Base-by-base conservation (phyloP, 495 filamentous ascomycete genomes). In the Hypoxylon subgilvum region DNA sequence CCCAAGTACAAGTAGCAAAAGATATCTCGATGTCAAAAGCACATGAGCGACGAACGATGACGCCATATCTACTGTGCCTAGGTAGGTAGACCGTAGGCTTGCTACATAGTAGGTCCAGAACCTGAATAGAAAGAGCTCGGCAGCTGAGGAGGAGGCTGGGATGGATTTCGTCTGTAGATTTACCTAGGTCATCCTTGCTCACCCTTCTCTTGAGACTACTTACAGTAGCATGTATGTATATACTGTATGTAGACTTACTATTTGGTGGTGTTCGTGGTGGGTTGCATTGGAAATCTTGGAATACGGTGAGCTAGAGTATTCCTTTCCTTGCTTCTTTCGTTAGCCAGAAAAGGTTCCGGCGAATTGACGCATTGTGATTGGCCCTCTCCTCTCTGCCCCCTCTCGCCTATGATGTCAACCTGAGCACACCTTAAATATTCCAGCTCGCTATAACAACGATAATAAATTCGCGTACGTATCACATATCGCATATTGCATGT, bases 1-100 rank as follows among this genome's bases (percentile, higher is more conserved):
- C 21, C n/a, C n/a, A 38, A 60, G 49, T 64, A 59, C 18, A 59
- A 59, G 61, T 64, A 59, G 32, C 27, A 57, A 38, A 6, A 36
- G 16, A 16, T 40, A 56, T 40, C 55, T 60, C 56, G 44, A 60
- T 48, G 28, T 13, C 23, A n/a, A 18, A 39, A 49, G 23, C 25
- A 56, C 40, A 46, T 30, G 40, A 21, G 32, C 19, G 50, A 65
- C 14, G 7, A 51, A 59, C 45, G 49, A 65, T 65, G 61, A 65
- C 55, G 55, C 12, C 38, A 65, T 60, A 19, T 31, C 31, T 40
- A 25, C 13, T 25, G 23, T 47, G 34, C 48, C 19, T 32, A 9
- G 19, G 5, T 17, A 6, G 27, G 14, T 19, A 39, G 13, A 44
- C 49, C 23, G n/a, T 6, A 27, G 18, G n/a, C 32, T n/a, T 10